Conservation (phyloP, 2,329 filamentous ascomycete genomes). For the Westerdykella ornata region DNA sequence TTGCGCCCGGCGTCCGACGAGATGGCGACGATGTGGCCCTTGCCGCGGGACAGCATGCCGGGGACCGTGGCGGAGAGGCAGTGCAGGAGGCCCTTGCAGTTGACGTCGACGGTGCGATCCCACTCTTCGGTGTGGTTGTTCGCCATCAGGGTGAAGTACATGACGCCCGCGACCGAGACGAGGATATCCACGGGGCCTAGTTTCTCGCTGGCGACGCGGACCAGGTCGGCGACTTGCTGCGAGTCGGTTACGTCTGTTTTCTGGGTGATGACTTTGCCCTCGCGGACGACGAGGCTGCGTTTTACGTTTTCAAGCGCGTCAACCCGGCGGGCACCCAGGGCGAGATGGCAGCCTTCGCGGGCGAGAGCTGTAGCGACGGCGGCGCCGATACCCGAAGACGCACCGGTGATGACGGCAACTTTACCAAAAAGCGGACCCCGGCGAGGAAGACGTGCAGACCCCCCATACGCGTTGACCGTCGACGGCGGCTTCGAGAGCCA, state of each 20-base stretch:
- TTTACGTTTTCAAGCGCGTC: conserved; percentile 64
- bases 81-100: conserved; percentile 76
- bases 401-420: conserved; percentile 71
- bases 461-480: conserved; percentile 43
- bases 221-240: conserved; percentile 59
- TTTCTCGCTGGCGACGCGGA: conserved; percentile 52
- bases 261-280: conserved; percentile 60
- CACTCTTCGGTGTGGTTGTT: conserved; percentile 68
- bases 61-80: conserved; percentile 64
- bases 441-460: conserved; percentile 40
- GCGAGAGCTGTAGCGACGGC: conserved; percentile 65
- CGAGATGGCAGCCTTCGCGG: conserved; percentile 63
- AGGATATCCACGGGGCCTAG: conserved; percentile 71
- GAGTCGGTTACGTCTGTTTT: conserved; percentile 67
- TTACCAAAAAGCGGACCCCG: conserved; percentile 59
- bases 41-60: conserved; percentile 61
- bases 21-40: conserved; percentile 70
- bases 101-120: conserved; percentile 77
- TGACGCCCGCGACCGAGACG: conserved; percentile 74
- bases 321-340: conserved; percentile 62
- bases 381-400: conserved; percentile 72
- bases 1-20: conserved; percentile 77
- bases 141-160: conserved; percentile 86
- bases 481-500: conserved; percentile 63
- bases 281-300: conserved; percentile 50